phyloP scores from a whole-genome alignment of 331 rosid species.

The Rosa hybrid region DNA sequence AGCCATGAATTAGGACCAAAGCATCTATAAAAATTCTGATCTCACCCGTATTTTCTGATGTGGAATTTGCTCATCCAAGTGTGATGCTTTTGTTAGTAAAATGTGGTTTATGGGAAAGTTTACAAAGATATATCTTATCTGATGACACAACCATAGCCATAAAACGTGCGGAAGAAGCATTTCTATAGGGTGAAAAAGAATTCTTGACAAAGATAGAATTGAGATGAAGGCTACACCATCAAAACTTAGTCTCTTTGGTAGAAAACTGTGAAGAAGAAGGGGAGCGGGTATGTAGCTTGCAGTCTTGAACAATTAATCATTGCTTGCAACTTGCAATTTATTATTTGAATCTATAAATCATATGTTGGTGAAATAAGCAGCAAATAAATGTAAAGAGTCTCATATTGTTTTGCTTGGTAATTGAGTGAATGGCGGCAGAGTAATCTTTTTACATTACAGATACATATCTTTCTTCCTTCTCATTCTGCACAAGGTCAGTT shows the following conservation, averaged over 20 bases:
- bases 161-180: constrained; percentile 51
- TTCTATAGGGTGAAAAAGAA: constrained; percentile 80
- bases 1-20: too few species aligned
- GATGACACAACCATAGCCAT: constrained; percentile 60
- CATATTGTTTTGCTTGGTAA: background rate
- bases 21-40: too few species aligned
- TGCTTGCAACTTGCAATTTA: background rate
- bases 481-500: too few species aligned
- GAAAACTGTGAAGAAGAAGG: constrained; percentile 78
- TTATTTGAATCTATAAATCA: background rate
- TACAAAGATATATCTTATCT: constrained; percentile 25
- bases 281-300: constrained; percentile 60
- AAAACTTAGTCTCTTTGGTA: constrained; percentile 69
- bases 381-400: background rate
- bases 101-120: too few species aligned
- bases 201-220: constrained; percentile 86
- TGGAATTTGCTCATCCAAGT: too few species aligned
- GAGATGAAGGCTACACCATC: constrained; percentile 78
- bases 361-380: background rate
- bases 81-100: too few species aligned
- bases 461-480: too few species aligned
- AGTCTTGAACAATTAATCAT: constrained; percentile 8
- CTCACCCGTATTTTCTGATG: too few species aligned
- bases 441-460: background rate
- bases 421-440: background rate